phyloP scores from a whole-genome alignment of 2,329 filamentous ascomycete species.

The Fusarium sp. region DNA sequence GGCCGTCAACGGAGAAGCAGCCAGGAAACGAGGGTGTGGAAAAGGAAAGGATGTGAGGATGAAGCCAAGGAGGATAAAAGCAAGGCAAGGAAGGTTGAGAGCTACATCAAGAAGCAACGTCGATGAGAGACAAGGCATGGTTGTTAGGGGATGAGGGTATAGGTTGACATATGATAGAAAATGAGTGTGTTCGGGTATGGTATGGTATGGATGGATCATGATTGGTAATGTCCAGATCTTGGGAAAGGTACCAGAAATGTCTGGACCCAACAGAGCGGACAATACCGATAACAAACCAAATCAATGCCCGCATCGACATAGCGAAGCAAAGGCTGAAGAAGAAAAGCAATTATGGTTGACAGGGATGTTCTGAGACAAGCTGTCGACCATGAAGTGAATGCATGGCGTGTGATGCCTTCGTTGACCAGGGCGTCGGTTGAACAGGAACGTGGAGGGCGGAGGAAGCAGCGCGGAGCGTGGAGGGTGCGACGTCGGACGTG shows the following conservation, averaged over 20 bases:
- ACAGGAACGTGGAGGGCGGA: slow-evolving; percentile 38
- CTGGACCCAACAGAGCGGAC: slow-evolving; percentile 32
- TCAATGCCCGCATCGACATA: slow-evolving; percentile 2
- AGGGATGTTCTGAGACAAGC: slow-evolving; percentile 33
- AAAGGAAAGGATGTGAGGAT: slow-evolving; percentile 31
- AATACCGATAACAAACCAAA: slow-evolving; percentile 11
- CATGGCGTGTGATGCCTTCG: slow-evolving; percentile 38
- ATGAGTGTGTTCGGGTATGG: slow-evolving; percentile 6
- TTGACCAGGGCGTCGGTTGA: slow-evolving; percentile 34
- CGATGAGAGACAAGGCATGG: slow-evolving; percentile 43
- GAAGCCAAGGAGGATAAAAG: slow-evolving; percentile 32
- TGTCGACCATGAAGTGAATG: slow-evolving; percentile 32
- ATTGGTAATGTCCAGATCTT: slow-evolving; percentile 26
- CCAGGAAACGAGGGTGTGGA: slow-evolving; percentile 38
- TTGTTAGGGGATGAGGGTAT: slow-evolving; percentile 26
- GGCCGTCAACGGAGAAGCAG: slow-evolving; percentile 39
- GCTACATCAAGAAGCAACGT: slow-evolving; percentile 44
- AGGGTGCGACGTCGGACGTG: slow-evolving; percentile 41
- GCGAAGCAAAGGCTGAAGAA: slow-evolving; percentile 31
- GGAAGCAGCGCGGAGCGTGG: slow-evolving; percentile 24
- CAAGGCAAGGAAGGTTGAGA: slow-evolving; percentile 36
- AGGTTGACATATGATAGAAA: slow-evolving; percentile 36
- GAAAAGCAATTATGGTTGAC: slow-evolving; percentile 20
- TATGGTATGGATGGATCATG: background rate
- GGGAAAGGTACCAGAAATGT: slow-evolving; percentile 31